These are phyloP conservation scores for Isabelozyma rhagii DNA, from an alignment of 805 yeast genomes.

Conservation along the genomic window DNA sequence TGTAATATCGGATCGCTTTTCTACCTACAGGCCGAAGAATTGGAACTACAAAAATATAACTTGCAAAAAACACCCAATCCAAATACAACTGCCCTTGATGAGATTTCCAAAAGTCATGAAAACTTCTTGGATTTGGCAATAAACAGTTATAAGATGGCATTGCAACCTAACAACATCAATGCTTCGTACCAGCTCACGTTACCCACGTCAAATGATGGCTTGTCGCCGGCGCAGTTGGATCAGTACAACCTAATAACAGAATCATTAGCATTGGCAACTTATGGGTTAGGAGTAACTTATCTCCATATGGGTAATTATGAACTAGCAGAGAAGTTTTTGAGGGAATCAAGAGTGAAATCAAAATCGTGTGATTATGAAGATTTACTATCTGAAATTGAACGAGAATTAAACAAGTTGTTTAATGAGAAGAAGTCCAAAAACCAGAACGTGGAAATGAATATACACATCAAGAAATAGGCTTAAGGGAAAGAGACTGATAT, in stretches of 20 bases:
- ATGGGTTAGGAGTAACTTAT: slow-evolving; percentile 79
- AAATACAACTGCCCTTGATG: not conserved
- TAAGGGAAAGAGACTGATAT: no score
- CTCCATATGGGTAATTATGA: slow-evolving; percentile 56
- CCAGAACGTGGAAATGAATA: not conserved
- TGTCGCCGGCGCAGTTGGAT: slow-evolving; percentile 2
- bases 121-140: not conserved
- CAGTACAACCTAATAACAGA: slow-evolving; percentile 42
- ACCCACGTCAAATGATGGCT: slow-evolving; percentile 30
- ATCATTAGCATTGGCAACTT: slow-evolving; percentile 75
- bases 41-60: slow-evolving; percentile 34
- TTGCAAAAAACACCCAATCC: not conserved
- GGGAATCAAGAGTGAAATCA: slow-evolving; percentile 71
- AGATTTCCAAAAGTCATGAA: not conserved
- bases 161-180: not conserved
- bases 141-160: not conserved
- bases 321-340: slow-evolving; percentile 57
- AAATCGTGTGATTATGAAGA: slow-evolving; percentile 62
- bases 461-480: not conserved
- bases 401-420: slow-evolving; percentile 57
- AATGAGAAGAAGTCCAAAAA: slow-evolving; percentile 15
- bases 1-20: slow-evolving; percentile 69
- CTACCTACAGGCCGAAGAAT: slow-evolving; percentile 64
- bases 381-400: slow-evolving; percentile 60
- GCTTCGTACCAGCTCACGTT: slow-evolving; percentile 3